Base-by-base conservation (phyloP, 768 basidiomycete species). In the Gloeopeniophorella convolvens region DNA sequence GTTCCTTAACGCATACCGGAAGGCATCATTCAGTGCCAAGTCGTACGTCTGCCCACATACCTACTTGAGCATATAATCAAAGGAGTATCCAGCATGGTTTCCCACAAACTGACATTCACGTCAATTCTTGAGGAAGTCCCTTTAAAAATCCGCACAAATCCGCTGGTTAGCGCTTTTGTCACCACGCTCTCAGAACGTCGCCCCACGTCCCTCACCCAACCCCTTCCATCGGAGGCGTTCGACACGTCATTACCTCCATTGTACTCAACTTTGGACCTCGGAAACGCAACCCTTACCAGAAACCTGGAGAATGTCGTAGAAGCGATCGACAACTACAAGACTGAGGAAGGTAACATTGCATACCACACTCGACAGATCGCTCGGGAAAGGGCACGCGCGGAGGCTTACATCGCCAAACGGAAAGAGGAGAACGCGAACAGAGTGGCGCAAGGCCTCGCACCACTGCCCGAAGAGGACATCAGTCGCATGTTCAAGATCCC, bases 321-420 rank as follows among this genome's bases (percentile, higher is more conserved):
- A 65, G 80, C 85, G 0, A 72, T 95, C 51, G 89, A 92, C 68
- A 78, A 71, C 59, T 90, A 92, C 70, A 81, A 83, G 60, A 89
- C 87, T 47, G 93, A 96, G 67, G 89, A 94, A 62, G 88, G 89
- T 43, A 95, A 95, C 67, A 77, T 93, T 57, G 91, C 86, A 45
- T 96, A 91, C 72, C 71, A 90, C 58, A 75, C 75, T 37, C 82
- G 93, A 47, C 92, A 94, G 65, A 94, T 94, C 62, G 83, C 83
- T 26, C 78, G 93, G 26, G 93, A 96, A 66, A 84, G 80, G 62
- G 68, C 75, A 36, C 80, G 79, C 53, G 89, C 89, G 42, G 93
- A 96, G 48, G 73, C 75, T 45, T 84, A 85, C 62, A 68, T 93
- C 46, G 76, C 79, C 60, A 93, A 92, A 68, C 81, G 91, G 48